Evolutionary conservation across 345 rosid species (phyloP), one percentile per base, ranked within the genome.

Genomic region (Microcos paniculata): DNA sequence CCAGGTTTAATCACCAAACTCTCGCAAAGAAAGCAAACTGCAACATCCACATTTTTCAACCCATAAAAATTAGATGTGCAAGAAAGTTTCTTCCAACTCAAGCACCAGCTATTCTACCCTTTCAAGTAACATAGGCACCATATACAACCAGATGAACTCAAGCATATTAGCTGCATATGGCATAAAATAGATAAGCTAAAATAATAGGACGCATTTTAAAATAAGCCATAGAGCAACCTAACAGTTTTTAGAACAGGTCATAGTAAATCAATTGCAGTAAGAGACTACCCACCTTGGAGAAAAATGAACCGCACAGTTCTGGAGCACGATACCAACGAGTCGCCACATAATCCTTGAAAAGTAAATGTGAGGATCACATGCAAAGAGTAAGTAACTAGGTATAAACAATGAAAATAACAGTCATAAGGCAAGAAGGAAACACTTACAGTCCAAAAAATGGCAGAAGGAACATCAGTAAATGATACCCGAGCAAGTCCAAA

Each of bases 321-420:
- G 99, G 98, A 79, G 99, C 99, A 81, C 98, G 97, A 73, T 96
- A 96, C 99, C 99, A 96, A 83, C 98, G 87, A 73, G 99, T 96
- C 56, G 99, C 99, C 77, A 96, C 99, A 75, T 96, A 96, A 88
- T 96, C 99, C 99, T 96, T 81, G 85, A 68, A 83, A 84, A 87
- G 76, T 62, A 79, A 73, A 69, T 48, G 75, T 21, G n/a, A 72
- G 78, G 62, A 79, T 85, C 75, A 82, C 80, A 53, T 64, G 55
- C 23, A 38, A 56, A 59, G 23, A 30, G 43, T 38, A 42, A 12
- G 31, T 72, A 52, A 62, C 42, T 45, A 1, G 42, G 77, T 40
- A 33, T 10, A 71, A 31, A 53, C 35, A 52, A 58, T 11, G 26
- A 52, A 24, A 52, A 43, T 23, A 67, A 16, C 28, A 77, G 57